These are phyloP conservation scores for Phoenix roebelenii DNA, from an alignment of 176 grass and related monocot genomes.

Conservation along the genomic window DNA sequence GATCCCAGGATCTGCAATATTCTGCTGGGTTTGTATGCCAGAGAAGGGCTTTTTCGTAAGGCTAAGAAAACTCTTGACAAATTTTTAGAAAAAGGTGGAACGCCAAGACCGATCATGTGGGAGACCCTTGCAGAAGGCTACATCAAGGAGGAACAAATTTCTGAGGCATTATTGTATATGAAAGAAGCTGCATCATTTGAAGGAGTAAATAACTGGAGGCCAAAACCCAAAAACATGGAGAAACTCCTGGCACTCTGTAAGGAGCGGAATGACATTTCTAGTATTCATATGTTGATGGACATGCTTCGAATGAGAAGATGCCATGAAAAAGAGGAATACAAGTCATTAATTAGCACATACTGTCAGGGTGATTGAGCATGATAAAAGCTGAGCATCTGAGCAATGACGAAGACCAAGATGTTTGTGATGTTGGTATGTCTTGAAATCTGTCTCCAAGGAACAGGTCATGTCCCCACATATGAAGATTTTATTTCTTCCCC, in stretches of 20 bases:
- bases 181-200: constrained; percentile 47
- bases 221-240: constrained; percentile 43
- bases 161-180: constrained; percentile 55
- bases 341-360: constrained; percentile 36
- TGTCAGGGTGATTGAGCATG: constrained; percentile 8
- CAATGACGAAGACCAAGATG: not conserved
- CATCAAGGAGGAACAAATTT: constrained; percentile 40
- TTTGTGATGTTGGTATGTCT: constrained; percentile 17
- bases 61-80: constrained; percentile 43
- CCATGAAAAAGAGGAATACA: constrained; percentile 47
- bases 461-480: no score
- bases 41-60: constrained; percentile 43
- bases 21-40: constrained; percentile 72
- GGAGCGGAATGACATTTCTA: constrained; percentile 40
- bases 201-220: constrained; percentile 63
- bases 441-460: no score
- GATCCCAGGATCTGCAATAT: constrained; percentile 70
- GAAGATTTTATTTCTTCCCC: no score
- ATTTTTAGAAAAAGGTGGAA: constrained; percentile 74
- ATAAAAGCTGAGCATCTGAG: not conserved
- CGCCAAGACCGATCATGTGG: constrained; percentile 60
- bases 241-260: constrained; percentile 49
- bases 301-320: constrained; percentile 56
- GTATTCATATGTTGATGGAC: constrained; percentile 29
- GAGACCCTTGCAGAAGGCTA: constrained; percentile 65